A percentile compares a stretch with the other conserved stretches of the same genome.
Conservation (phyloP, 2,329 filamentous ascomycete species). For the Pseudopyricularia cyperi region DNA sequence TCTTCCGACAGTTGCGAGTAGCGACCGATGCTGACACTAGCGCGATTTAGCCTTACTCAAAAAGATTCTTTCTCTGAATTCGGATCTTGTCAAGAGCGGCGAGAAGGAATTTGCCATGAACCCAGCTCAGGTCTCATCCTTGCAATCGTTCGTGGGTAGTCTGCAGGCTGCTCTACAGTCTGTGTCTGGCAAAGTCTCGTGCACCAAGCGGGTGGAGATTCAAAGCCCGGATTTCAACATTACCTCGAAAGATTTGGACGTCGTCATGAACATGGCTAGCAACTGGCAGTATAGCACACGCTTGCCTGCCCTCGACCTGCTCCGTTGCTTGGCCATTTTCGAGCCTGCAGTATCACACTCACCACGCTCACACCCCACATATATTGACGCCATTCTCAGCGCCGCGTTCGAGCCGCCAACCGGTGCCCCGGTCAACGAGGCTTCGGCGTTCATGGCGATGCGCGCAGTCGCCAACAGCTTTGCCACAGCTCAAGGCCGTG, state of each 20-base stretch:
- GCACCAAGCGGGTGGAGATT: slow-evolving; percentile 21
- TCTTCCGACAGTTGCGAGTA: background rate
- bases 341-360: slow-evolving; percentile 51
- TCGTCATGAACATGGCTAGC: slow-evolving; percentile 60
- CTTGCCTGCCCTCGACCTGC: slow-evolving; percentile 72
- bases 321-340: slow-evolving; percentile 67
- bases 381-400: background rate
- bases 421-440: slow-evolving; percentile 17
- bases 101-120: slow-evolving; percentile 66
- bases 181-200: slow-evolving; percentile 5
- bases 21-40: slow-evolving; percentile 1
- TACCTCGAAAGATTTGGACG: slow-evolving; percentile 38
- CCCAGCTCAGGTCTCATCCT: slow-evolving; percentile 40
- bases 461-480: slow-evolving; percentile 79
- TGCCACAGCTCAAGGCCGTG: slow-evolving; percentile 56
- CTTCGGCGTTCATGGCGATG: slow-evolving; percentile 62
- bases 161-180: slow-evolving; percentile 44
- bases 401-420: background rate
- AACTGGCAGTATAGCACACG: slow-evolving; percentile 71
- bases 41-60: background rate
- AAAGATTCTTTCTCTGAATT: slow-evolving; percentile 65
- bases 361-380: background rate
- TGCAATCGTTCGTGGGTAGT: slow-evolving; percentile 19
- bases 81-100: slow-evolving; percentile 55
- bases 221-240: slow-evolving; percentile 17